Conservation (phyloP, 352 stramenopile genomes). For the Phytophthora hybrid region DNA sequence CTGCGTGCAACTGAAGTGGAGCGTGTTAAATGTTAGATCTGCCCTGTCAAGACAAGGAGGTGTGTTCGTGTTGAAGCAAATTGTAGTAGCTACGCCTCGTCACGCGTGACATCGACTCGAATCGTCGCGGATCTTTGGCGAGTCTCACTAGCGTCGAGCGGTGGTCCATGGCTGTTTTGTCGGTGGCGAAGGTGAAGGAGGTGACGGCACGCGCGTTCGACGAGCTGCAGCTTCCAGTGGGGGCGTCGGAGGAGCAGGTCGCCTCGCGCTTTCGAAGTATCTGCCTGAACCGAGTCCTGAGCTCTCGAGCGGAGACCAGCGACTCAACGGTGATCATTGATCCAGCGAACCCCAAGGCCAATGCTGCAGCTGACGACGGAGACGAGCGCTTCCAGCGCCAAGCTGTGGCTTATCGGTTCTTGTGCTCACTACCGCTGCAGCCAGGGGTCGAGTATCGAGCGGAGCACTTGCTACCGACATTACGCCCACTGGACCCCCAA, state of each 20-base stretch:
- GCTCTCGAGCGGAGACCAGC: conserved; percentile 13
- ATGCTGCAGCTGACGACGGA: conserved; percentile 9
- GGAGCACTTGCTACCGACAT: conserved; percentile 53
- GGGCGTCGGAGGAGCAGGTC: conserved; percentile 58
- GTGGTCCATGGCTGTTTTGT: conserved; percentile 26
- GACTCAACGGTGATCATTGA: background rate
- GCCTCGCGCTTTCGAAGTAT: conserved; percentile 55
- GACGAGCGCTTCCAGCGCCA: conserved; percentile 61
- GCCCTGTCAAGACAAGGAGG: background rate
- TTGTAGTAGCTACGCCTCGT: conserved; percentile 14
- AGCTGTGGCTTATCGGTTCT: conserved; percentile 71
- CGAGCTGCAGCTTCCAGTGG: conserved; percentile 62
- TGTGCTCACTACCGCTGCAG: conserved; percentile 62
- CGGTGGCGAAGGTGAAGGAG: conserved; percentile 40
- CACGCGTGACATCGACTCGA: background rate
- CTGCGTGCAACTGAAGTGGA: background rate
- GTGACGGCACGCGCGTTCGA: conserved; percentile 57
- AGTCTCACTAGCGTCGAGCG: background rate
- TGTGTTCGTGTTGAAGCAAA: conserved; percentile 15
- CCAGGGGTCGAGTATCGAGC: conserved; percentile 28
- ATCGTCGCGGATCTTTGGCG: conserved; percentile 33
- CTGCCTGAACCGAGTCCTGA: conserved; percentile 57
- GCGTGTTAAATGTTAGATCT: background rate
- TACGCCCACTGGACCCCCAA: conserved; percentile 55
- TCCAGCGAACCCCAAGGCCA: conserved; percentile 12